A percentile compares a stretch with the other conserved stretches of the same genome.
Evolutionary conservation across 2,329 filamentous ascomycete species (phyloP).

Genomic region (Colletotrichum endophyticum): DNA sequence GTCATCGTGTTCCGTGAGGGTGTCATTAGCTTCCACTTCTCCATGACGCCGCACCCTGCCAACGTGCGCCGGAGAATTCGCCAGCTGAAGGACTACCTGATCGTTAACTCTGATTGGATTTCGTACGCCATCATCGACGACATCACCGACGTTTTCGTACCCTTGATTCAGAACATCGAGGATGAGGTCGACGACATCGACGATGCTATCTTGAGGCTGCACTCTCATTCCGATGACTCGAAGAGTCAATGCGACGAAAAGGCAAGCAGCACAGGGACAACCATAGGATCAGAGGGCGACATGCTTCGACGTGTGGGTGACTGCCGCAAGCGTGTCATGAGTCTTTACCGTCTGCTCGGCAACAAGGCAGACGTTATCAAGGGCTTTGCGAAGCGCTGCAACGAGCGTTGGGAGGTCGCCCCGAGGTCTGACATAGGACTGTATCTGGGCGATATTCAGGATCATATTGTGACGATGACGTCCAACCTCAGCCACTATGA

Average conservation of each 20-base stretch:
- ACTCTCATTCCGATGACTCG: slow-evolving; percentile 60
- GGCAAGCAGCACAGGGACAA: slow-evolving; percentile 48
- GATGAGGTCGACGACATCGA: slow-evolving; percentile 98
- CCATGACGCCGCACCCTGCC: slow-evolving; percentile 92
- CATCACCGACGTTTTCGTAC: slow-evolving; percentile 95
- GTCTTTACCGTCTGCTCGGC: slow-evolving; percentile 86
- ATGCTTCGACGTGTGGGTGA: slow-evolving; percentile 94
- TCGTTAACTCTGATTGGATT: slow-evolving; percentile 95
- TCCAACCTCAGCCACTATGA: slow-evolving; percentile 95
- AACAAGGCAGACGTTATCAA: slow-evolving; percentile 99
- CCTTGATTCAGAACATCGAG: slow-evolving; percentile 90
- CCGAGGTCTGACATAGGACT: slow-evolving; percentile 96
- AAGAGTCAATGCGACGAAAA: slow-evolving; percentile 49
- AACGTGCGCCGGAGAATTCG: slow-evolving; percentile 94
- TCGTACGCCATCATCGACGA: slow-evolving; percentile 98
- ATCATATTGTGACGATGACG: slow-evolving; percentile 99
- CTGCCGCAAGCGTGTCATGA: slow-evolving; percentile 97
- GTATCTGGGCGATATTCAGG: slow-evolving; percentile 97
- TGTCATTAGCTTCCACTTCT: slow-evolving; percentile 95
- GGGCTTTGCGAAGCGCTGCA: slow-evolving; percentile 97
- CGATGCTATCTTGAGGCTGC: slow-evolving; percentile 84
- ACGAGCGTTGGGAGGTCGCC: slow-evolving; percentile 96
- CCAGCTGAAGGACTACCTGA: slow-evolving; percentile 91
- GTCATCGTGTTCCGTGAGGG: slow-evolving; percentile 96
- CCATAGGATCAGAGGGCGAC: slow-evolving; percentile 64